Base-by-base conservation (phyloP, 2,329 filamentous ascomycete genomes). In the Arthrinium puccinioides region DNA sequence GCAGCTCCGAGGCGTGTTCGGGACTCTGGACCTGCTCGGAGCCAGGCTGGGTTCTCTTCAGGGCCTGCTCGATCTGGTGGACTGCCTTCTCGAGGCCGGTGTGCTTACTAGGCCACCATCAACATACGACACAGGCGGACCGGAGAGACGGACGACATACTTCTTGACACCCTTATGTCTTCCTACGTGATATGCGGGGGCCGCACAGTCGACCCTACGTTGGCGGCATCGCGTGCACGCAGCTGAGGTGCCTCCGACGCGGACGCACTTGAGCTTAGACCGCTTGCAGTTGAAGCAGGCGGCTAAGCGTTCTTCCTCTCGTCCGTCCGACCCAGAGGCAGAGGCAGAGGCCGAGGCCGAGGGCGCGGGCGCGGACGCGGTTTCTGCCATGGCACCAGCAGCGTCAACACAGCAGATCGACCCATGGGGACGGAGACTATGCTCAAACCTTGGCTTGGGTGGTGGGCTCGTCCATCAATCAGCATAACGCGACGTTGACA, bases 131-230 rank as follows among this genome's bases (percentile, higher is more conserved):
- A n/a, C n/a, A 20, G n/a, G 13, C 14, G 32, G 18, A 18, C n/a
- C 16, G 4, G 18, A 15, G 26, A 9, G 28, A n/a, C 8, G 18
- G 16, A 5, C 1, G 11, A 47, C 66, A 59, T 60, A 82, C 82
- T 87, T 87, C 57, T 86, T 87, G 42, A 86, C 82, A 16, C 82
- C 83, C 53, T 86, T 86, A 52, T 84, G 81, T 34, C 83, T 68
- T 7, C 82, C 82, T 4, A 84, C 72, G 44, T 85, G 81, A 52
- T 85, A 84, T n/a, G 74, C 74, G n/a, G 73, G 82, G 3, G 84
- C 76, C 6, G 84, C 63, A 53, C 82, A 87, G 41, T 84, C 76
- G 11, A 59, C 53, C 8, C 47, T 46, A 37, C 55, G 53, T 41
- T 55, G 52, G 5, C 45, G 49, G 39, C 55, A 59, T 21, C 55